A percentile compares a stretch with the other conserved stretches of the same genome.
phyloP scores from a whole-genome alignment of 2,329 filamentous ascomycete genomes.

The Cladosporium halotolerans region DNA sequence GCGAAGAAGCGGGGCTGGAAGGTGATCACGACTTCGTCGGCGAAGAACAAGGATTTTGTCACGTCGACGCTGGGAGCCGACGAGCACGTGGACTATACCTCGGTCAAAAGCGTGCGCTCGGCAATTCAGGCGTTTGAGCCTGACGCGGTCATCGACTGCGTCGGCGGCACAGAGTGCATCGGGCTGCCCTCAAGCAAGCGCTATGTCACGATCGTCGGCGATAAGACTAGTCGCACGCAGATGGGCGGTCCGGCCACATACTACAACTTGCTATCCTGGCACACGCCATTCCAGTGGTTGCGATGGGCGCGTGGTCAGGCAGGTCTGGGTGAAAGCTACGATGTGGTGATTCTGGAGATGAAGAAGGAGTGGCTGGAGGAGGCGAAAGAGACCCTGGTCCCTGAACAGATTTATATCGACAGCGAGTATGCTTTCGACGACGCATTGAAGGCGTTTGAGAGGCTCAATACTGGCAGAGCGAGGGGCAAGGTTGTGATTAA shows the following conservation, averaged over 20 bases:
- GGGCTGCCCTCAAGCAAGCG: constrained; percentile 39
- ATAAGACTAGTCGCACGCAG: constrained; percentile 28
- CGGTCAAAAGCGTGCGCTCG: constrained; percentile 41
- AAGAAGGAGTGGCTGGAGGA: constrained; percentile 46
- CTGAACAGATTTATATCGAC: constrained; percentile 51
- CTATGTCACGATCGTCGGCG: constrained; percentile 41
- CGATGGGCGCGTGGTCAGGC: constrained; percentile 35
- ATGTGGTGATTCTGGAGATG: constrained; percentile 37
- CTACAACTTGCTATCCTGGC: constrained; percentile 21
- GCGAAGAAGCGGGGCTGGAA: constrained; percentile 30
- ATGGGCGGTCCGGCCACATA: constrained; percentile 31
- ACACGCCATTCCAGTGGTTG: constrained; percentile 24
- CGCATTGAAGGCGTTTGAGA: constrained; percentile 33
- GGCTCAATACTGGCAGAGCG: constrained; percentile 29
- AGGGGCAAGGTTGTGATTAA: constrained; percentile 29
- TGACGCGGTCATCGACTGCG: constrained; percentile 54
- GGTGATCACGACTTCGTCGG: constrained; percentile 49
- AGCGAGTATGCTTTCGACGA: constrained; percentile 53
- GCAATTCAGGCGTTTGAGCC: constrained; percentile 47
- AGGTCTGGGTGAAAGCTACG: constrained; percentile 30
- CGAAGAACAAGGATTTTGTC: constrained; percentile 52
- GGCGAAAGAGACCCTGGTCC: constrained; percentile 48
- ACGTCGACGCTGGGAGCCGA: constrained; percentile 52
- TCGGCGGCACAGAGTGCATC: constrained; percentile 39
- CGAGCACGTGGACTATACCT: constrained; percentile 57